Percentiles rank a stretch among this genome's conserved stretches.
These are phyloP conservation scores for Cutaneotrichosporon sp. DNA, from an alignment of 1,284 basidiomycete species.

Conservation along the genomic window DNA sequence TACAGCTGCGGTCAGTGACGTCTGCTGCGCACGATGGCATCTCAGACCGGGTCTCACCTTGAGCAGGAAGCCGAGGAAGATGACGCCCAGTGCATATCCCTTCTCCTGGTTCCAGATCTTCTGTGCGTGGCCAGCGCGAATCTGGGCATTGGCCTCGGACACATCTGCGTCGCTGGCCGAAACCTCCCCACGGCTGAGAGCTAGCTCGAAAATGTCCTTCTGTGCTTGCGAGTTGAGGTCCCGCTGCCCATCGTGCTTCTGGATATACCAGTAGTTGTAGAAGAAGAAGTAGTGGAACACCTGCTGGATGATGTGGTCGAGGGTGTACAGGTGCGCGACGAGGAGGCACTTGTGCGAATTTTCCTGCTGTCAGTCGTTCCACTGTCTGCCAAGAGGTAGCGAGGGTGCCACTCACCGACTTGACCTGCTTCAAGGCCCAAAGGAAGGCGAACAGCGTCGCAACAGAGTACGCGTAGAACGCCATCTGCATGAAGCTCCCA, in stretches of 20 bases:
- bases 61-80: slow-evolving; percentile 75
- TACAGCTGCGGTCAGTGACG: slow-evolving; percentile 66
- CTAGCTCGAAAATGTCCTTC: slow-evolving; percentile 63
- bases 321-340: slow-evolving; percentile 85
- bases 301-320: slow-evolving; percentile 89
- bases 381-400: slow-evolving; percentile 3
- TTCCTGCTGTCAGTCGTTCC: slow-evolving; percentile 60
- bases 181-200: slow-evolving; percentile 42
- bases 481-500: slow-evolving; percentile 82
- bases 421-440: slow-evolving; percentile 82
- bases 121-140: slow-evolving; percentile 59
- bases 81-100: slow-evolving; percentile 65
- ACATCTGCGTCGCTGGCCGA: slow-evolving; percentile 27
- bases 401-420: slow-evolving; percentile 59
- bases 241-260: slow-evolving; percentile 79
- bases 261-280: slow-evolving; percentile 81
- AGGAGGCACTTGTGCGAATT: slow-evolving; percentile 74
- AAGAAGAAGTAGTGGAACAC: slow-evolving; percentile 88
- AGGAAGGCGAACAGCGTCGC: slow-evolving; percentile 71
- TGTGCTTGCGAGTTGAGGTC: slow-evolving; percentile 79
- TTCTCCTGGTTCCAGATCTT: slow-evolving; percentile 87
- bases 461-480: slow-evolving; percentile 88
- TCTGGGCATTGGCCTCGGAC: slow-evolving; percentile 51
- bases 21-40: too few species aligned
- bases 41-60: slow-evolving; percentile 63